Base-by-base conservation (phyloP, 352 stramenopile genomes). In the Albugo candida region DNA sequence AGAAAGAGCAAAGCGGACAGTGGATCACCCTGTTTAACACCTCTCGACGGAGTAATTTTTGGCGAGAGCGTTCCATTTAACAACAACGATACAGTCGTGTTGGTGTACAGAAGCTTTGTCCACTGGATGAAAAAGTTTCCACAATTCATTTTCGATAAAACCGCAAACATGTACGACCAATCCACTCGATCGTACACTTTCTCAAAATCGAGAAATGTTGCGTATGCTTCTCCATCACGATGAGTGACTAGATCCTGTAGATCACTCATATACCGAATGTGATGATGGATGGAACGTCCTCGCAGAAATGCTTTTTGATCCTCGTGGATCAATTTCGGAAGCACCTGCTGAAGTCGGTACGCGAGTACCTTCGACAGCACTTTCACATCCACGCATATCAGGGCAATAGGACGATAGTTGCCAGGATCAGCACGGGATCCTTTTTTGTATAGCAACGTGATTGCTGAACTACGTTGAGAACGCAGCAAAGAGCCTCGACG, bases 311-410 rank as follows among this genome's bases (percentile, higher is more conserved):
- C 38, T 24, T 43, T 43, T 40, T 65, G 58, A 19, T 60, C 49
- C 1, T 14, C 14, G 36, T 64, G 49, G 2, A 61, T 36, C 8
- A 59, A 21, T 11, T 20, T 16, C 3, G 18, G 49, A 12, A 56
- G 13, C 11, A 51, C 38, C 0, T 12, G 2, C 5, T 45, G 27
- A 10, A 55, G 45, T 1, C 49, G 31, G 13, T 54, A 41, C 0
- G 53, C 20, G 21, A 61, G 47, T 0, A 45, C 37, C 36, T 55
- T 47, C 0, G 58, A 55, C 5, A 55, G 41, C 19, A 55, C 38
- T 41, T 61, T 60, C 1, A 55, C 47, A 17, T 61, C 55, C 17
- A 63, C 59, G 12, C 43, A 47, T 49, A 66, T 54, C 16, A 66
- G 49, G 8, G 3, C 24, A 31, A 31, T 31, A 8, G 24, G 24